Base-by-base conservation (phyloP, 495 filamentous ascomycete species). In the Penicillium tannophilum region DNA sequence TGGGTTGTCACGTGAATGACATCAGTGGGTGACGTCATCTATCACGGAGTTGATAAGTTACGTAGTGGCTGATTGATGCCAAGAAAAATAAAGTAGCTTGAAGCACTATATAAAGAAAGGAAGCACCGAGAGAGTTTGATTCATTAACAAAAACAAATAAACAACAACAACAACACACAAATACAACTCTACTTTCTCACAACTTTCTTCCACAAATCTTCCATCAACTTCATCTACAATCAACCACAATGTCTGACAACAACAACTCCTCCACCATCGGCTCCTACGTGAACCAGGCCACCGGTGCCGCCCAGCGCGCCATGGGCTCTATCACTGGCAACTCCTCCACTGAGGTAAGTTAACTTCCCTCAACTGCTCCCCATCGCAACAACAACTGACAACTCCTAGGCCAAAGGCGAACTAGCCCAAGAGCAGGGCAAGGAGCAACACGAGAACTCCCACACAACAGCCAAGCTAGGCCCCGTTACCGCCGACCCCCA, bases 211-310 rank as follows among this genome's bases (percentile, higher is more conserved):
- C 47, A 20, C 30, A 20, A 16, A 3, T n/a, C 49, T 16, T 24
- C 28, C n/a, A 51, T 26, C 3, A 52, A 26, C 31, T 43, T 20
- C 54, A 54, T 54, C 53, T 33, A 39, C 11, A 46, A 56, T 56
- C 41, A 12, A 62, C 33, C 45, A 77, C 23, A 47, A 90, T 90
- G 88, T 85, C 88, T 72, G 58, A 78, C 56, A 52, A 60, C 56
- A 52, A 60, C 63, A 83, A 87, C 71, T 83, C 88, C 47, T 95
- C 91, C 54, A 93, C 90, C 60, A 78, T 90, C 69, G 82, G 92
- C 81, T 89, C 90, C 52, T 88, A 88, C 79, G 71, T 92, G 58
- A 91, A 96, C 82, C 82, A 80, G n/a, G 89, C 89, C 65, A 81
- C 83, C 45, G 91, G 89, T 55, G 71, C 84, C 42, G 86, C 85